Evolutionary conservation across 306 rosid genomes (phyloP), one percentile per base, ranked within the genome.

Genomic region (Vigna radiata): DNA sequence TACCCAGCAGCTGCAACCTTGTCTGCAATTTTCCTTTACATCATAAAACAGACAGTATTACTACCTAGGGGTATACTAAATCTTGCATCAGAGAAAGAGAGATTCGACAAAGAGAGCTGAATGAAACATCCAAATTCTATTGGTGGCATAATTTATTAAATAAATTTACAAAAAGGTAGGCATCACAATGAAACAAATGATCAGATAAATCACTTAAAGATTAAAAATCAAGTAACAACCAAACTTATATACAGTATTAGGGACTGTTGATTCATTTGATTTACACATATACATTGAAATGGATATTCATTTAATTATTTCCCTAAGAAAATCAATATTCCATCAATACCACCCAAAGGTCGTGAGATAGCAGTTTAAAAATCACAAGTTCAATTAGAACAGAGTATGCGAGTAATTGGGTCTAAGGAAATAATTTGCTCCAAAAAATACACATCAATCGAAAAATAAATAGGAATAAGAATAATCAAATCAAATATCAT

Each of bases 1-100:
- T 86, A 92, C 60, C 97, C 93, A 61, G 90, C 87, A 62, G 88
- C 88, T 76, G 92, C 89, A 81, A 82, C 66, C 84, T 92, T 88
- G 83, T 90, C 92, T 1, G 93, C 97, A 12, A 92, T 79, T 59
- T 86, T 84, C 93, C 97, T 92, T 77, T 31, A 77, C 39, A 72
- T 44, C 41, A 58, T 18, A 73, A 66, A 68, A 73, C 44, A 53
- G 15, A 14, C n/a, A 44, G 64, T 49, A 49, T 75, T 76, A 80
- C 78, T 72, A 53, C 21, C 48, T 4, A 60, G 46, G 19, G 25
- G 48, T 18, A 50, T 12, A 70, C 17, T 46, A 46, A n/a, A 72
- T 72, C 47, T 25, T 33, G 74, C 62, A 50, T 19, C 7, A 41
- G 6, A 44, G 66, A 23, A 14, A 53, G 68, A 17, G 60, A 44